phyloP scores from a whole-genome alignment of 2,329 filamentous ascomycete genomes.

The Trichoderma endophyticum region DNA sequence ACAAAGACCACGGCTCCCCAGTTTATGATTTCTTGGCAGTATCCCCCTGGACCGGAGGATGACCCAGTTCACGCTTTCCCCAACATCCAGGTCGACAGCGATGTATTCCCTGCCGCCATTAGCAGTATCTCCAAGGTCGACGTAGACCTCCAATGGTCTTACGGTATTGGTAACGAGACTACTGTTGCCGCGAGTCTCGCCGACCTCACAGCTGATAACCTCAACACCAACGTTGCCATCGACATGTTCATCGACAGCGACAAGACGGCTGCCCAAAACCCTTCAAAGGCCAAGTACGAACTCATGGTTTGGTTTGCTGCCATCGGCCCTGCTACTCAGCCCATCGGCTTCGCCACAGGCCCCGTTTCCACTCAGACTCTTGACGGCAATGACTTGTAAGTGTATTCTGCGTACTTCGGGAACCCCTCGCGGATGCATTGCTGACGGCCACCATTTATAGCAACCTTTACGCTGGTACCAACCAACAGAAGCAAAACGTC shows the following conservation, averaged over 20 bases:
- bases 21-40: conserved; percentile 54
- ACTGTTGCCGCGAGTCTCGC: conserved; percentile 34
- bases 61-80: conserved; percentile 54
- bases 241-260: conserved; percentile 57
- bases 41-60: conserved; percentile 37
- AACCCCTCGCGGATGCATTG: neutral
- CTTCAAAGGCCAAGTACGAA: conserved; percentile 45
- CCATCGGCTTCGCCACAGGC: conserved; percentile 41
- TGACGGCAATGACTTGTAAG: conserved; percentile 43
- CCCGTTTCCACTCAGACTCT: conserved; percentile 35
- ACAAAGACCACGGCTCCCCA: conserved; percentile 44
- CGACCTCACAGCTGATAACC: conserved; percentile 32
- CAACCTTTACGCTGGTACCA: conserved; percentile 41
- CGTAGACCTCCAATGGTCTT: conserved; percentile 49
- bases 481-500: conserved; percentile 43
- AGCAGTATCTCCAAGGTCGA: conserved; percentile 38
- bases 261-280: conserved; percentile 38
- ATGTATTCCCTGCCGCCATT: conserved; percentile 43
- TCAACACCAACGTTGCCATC: conserved; percentile 56
- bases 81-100: conserved; percentile 47
- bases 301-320: conserved; percentile 57
- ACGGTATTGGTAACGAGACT: conserved; percentile 43
- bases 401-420: neutral
- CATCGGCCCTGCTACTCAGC: conserved; percentile 45
- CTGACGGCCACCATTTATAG: conserved; percentile 24